phyloP scores from a whole-genome alignment of 768 basidiomycete genomes.

The Tephrocybe sp. region DNA sequence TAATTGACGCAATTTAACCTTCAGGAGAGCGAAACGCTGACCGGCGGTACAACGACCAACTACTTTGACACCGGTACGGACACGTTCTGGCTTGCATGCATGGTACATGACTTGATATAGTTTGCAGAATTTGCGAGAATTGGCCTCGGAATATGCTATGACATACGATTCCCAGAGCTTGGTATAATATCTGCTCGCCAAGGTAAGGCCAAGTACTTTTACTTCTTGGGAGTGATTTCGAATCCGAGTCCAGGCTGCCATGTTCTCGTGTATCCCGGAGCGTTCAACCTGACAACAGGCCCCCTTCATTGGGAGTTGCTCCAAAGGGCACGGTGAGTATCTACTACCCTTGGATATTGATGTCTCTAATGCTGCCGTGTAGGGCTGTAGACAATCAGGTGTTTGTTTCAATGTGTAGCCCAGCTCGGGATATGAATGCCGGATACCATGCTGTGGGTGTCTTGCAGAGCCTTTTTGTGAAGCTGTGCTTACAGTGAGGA shows the following conservation, averaged over 20 bases:
- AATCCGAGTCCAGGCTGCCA: too few species aligned
- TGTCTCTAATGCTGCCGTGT: slow-evolving; percentile 6
- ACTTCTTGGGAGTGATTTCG: too few species aligned
- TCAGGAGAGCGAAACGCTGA: slow-evolving; percentile 87
- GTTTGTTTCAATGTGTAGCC: slow-evolving; percentile 95
- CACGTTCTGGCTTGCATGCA: not conserved
- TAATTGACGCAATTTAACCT: not conserved
- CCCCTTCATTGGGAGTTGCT: slow-evolving; percentile 96
- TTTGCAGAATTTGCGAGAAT: slow-evolving; percentile 89
- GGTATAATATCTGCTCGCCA: slow-evolving; percentile 87
- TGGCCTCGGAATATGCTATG: slow-evolving; percentile 96
- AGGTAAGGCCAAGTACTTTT: slow-evolving; percentile 44
- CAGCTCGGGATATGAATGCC: slow-evolving; percentile 80
- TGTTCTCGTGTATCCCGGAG: slow-evolving; percentile 87
- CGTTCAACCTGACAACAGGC: slow-evolving; percentile 95
- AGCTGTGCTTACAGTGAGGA: not conserved
- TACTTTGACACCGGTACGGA: slow-evolving; percentile 82
- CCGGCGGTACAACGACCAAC: slow-evolving; percentile 70
- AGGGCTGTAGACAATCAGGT: slow-evolving; percentile 97
- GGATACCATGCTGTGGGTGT: slow-evolving; percentile 82
- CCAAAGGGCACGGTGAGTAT: slow-evolving; percentile 73
- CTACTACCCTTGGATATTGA: not conserved
- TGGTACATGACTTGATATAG: not conserved
- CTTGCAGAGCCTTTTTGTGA: slow-evolving; percentile 1
- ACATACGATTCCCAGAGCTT: slow-evolving; percentile 92